Conservation (phyloP, 2,329 filamentous ascomycete genomes). For the Davidsoniella neocaledoniae region DNA sequence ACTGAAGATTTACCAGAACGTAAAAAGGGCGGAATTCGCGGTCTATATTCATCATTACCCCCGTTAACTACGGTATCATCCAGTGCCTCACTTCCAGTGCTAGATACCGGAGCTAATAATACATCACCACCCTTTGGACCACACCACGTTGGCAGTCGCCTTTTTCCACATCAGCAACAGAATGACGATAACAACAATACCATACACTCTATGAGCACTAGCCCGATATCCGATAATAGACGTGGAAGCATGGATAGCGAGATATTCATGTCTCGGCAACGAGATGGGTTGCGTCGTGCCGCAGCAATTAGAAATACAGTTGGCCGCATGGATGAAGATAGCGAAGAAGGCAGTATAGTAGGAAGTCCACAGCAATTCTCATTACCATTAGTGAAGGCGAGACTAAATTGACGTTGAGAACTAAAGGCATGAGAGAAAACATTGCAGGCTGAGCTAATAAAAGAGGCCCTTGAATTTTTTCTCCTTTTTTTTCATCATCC, state of each 20-base stretch:
- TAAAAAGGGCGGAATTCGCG: conserved; percentile 43
- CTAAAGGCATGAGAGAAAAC: conserved; percentile 37
- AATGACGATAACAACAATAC: too few species aligned
- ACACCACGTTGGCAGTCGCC: neutral
- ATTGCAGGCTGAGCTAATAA: neutral
- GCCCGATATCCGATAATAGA: conserved; percentile 12
- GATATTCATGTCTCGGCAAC: conserved; percentile 20
- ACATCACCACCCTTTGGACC: neutral
- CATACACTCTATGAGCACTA: too few species aligned
- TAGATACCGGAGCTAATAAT: neutral
- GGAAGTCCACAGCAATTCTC: conserved; percentile 16
- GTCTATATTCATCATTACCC: conserved; percentile 24
- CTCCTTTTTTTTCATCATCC: neutral
- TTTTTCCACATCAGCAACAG: conserved; percentile 15
- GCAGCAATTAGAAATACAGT: conserved; percentile 15
- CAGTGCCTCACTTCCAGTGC: neutral
- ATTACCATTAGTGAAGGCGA: conserved; percentile 29
- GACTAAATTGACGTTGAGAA: conserved; percentile 33
- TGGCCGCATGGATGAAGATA: conserved; percentile 3
- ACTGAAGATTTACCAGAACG: conserved; percentile 44
- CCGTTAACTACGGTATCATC: neutral
- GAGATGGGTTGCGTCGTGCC: conserved; percentile 26
- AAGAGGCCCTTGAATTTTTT: neutral
- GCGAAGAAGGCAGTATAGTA: conserved; percentile 12
- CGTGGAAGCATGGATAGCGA: conserved; percentile 30